Evolutionary conservation across 1,284 basidiomycete species (phyloP), one percentile per base, ranked within the genome.

Genomic region (Cryptococcus sp.): DNA sequence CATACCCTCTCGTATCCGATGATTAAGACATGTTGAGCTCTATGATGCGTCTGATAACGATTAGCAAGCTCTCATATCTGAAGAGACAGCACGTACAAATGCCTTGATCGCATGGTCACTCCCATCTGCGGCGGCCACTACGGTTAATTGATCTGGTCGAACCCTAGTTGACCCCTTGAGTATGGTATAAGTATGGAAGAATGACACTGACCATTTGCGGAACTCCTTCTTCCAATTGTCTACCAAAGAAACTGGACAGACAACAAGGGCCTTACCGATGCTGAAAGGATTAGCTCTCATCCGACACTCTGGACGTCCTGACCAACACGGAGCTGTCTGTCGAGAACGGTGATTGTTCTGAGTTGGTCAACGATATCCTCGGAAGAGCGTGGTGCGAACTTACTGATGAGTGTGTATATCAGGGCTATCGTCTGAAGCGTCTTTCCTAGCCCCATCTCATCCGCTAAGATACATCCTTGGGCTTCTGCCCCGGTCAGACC

Each of bases 171-270:
- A n/a, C 10, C 10, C 38, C n/a, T 10, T 41, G 38, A 41, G 38
- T 10, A 10, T 41, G 10, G 38, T 41, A 1, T n/a, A n/a, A 10
- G 10, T n/a, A 10, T 41, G n/a, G n/a, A 10, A 41, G 38, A 41
- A 10, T 10, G n/a, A 41, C 38, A 38, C 56, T 36, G 50, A 84
- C 90, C 96, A 98, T 78, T 98, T 98, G 65, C 86, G 82, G 67
- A 99, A 94, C 76, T 99, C 96, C 50, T 85, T 86, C 69, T 86
- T 88, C 96, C 96, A 99, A 69, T 98, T 98, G 85, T 93, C 89
- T 57, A 95, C 82, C 34, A 99, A 80, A 3, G 93, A 88, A 6
- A 97, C 92, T 0, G 96, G 96, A 69, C 95, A 97, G 32, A 95
- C 96, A 55, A 99, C 88, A 48, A 97, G 79, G 4, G 85, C 89